phyloP scores from a whole-genome alignment of 495 filamentous ascomycete genomes.

The Podospora anserina region DNA sequence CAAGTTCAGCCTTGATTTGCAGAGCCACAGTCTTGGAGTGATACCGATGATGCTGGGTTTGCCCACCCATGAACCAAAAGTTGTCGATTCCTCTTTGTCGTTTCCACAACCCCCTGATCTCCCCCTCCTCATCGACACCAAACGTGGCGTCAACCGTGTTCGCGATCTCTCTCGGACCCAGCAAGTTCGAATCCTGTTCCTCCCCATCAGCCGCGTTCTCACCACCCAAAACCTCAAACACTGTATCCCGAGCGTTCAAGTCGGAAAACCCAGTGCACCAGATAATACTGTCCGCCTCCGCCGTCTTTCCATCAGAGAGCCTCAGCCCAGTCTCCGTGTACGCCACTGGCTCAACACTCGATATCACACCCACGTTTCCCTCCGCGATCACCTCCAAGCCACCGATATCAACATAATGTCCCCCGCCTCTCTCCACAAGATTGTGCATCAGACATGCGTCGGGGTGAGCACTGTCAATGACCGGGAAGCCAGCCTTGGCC shows the following conservation, averaged over 20 bases:
- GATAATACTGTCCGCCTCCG: slow-evolving; percentile 34
- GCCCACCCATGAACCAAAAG: slow-evolving; percentile 33
- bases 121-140: slow-evolving; percentile 34
- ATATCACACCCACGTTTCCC: slow-evolving; percentile 26
- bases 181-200: slow-evolving; percentile 6
- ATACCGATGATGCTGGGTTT: slow-evolving; percentile 30
- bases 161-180: slow-evolving; percentile 28
- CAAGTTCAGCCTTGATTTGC: slow-evolving; percentile 37
- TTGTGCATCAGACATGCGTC: slow-evolving; percentile 21
- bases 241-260: slow-evolving; percentile 20
- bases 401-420: slow-evolving; percentile 38
- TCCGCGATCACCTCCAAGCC: slow-evolving; percentile 24
- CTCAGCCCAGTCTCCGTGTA: slow-evolving; percentile 30
- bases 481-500: slow-evolving; percentile 31
- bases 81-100: slow-evolving; percentile 30
- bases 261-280: slow-evolving; percentile 40
- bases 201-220: background rate
- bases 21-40: slow-evolving; percentile 29
- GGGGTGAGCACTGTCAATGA: slow-evolving; percentile 27
- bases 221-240: slow-evolving; percentile 22
- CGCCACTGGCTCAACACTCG: slow-evolving; percentile 20
- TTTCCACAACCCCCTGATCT: slow-evolving; percentile 36
- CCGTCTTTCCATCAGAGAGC: slow-evolving; percentile 28
- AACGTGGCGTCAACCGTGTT: slow-evolving; percentile 31
- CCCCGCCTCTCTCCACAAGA: slow-evolving; percentile 31